Percentiles rank a stretch among this genome's conserved stretches.
phyloP scores from a whole-genome alignment of 148 eudicot genomes.

The Mesembryanthemum crystallinum region DNA sequence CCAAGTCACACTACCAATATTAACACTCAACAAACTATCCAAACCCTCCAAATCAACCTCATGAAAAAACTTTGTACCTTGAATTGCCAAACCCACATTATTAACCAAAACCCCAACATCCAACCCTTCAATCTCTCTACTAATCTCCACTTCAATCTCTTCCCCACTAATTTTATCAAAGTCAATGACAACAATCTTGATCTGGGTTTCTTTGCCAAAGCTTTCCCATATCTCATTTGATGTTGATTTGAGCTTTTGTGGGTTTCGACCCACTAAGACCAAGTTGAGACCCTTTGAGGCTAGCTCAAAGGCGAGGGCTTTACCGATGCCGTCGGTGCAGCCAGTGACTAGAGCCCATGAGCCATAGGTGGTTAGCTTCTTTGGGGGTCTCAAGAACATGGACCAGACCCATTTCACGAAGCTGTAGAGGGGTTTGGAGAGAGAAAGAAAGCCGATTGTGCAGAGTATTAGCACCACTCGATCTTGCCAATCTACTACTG shows the following conservation, averaged over 20 bases:
- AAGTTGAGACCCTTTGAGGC: slow-evolving; percentile 49
- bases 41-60: slow-evolving; percentile 50
- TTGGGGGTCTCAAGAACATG: slow-evolving; percentile 41
- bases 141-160: slow-evolving; percentile 42
- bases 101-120: slow-evolving; percentile 74
- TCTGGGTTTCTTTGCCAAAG: slow-evolving; percentile 30
- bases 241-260: slow-evolving; percentile 33
- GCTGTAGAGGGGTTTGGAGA: slow-evolving; percentile 14
- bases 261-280: slow-evolving; percentile 44
- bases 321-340: slow-evolving; percentile 58
- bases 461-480: slow-evolving; percentile 7
- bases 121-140: slow-evolving; percentile 44
- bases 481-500: background rate
- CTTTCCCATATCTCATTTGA: slow-evolving; percentile 26
- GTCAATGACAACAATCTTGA: slow-evolving; percentile 62
- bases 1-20: slow-evolving; percentile 58
- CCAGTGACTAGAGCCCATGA: slow-evolving; percentile 63
- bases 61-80: slow-evolving; percentile 41
- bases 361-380: slow-evolving; percentile 42
- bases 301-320: slow-evolving; percentile 39
- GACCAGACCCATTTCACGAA: slow-evolving; percentile 33
- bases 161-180: slow-evolving; percentile 46
- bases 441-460: slow-evolving; percentile 25
- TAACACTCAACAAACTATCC: slow-evolving; percentile 48
- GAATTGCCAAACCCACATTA: slow-evolving; percentile 46